Evolutionary conservation across 2,329 filamentous ascomycete genomes (phyloP).

Genomic region (Phialemoniopsis sp.): DNA sequence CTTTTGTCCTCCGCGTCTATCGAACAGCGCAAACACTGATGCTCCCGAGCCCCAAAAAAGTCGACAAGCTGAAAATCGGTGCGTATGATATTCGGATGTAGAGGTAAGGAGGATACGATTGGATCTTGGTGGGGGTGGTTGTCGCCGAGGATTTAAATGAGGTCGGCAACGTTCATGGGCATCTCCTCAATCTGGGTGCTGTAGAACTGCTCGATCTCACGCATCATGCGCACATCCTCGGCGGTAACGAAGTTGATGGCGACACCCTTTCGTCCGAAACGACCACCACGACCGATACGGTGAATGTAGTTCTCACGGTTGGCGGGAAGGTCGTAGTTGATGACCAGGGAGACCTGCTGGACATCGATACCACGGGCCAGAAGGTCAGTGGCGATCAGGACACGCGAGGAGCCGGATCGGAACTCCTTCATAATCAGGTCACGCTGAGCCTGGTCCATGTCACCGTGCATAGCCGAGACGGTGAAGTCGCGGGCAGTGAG

Average conservation of each 20-base stretch:
- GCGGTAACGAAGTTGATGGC: slow-evolving; percentile 99
- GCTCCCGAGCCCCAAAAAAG: background rate
- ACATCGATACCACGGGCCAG: slow-evolving; percentile 99
- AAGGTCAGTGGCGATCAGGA: slow-evolving; percentile 96
- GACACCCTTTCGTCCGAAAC: slow-evolving; percentile 99
- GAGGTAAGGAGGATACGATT: background rate
- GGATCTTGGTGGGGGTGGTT: background rate
- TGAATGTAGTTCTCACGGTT: slow-evolving; percentile 99
- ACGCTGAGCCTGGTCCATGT: slow-evolving; percentile 98
- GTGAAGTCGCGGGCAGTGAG: slow-evolving; percentile 98
- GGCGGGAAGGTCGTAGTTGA: slow-evolving; percentile 98
- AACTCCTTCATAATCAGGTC: slow-evolving; percentile 99
- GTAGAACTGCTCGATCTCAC: slow-evolving; percentile 99
- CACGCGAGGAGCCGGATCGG: slow-evolving; percentile 96
- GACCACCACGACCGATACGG: slow-evolving; percentile 98
- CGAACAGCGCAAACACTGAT: slow-evolving; percentile 1
- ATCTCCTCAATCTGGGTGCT: slow-evolving; percentile 99
- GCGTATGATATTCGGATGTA: background rate
- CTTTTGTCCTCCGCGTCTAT: background rate
- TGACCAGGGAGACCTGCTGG: slow-evolving; percentile 98
- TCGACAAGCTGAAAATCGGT: background rate
- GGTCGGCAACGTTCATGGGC: slow-evolving; percentile 88
- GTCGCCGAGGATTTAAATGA: slow-evolving; percentile 58
- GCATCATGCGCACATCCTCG: slow-evolving; percentile 99
- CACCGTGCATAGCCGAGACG: slow-evolving; percentile 99